phyloP scores from a whole-genome alignment of 352 stramenopile genomes.

The Peronospora tabacina region DNA sequence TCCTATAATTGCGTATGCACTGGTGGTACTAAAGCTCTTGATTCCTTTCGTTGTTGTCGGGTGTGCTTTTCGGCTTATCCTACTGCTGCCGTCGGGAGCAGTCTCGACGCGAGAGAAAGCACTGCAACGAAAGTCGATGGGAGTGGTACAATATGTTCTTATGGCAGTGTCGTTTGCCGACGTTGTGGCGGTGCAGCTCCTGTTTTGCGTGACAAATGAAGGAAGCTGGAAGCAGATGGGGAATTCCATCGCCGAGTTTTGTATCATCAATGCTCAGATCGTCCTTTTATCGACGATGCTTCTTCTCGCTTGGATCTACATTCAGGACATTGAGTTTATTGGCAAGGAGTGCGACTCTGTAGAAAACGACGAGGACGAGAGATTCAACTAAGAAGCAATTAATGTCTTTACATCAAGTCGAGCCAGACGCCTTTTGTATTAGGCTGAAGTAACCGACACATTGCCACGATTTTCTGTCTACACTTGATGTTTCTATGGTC shows the following conservation, averaged over 20 bases:
- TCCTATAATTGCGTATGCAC: conserved; percentile 48
- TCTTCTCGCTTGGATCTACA: conserved; percentile 27
- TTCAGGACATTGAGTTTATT: conserved; percentile 23
- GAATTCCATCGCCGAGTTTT: conserved; percentile 79
- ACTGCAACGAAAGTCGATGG: conserved; percentile 6
- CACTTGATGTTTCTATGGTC: no score
- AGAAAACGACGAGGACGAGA: conserved; percentile 6
- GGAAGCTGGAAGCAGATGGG: conserved; percentile 83
- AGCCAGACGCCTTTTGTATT: no score
- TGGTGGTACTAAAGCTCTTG: conserved; percentile 69
- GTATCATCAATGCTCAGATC: conserved; percentile 68
- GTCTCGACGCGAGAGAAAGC: conserved; percentile 9
- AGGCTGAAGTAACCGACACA: no score
- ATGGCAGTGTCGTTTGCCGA: conserved; percentile 55
- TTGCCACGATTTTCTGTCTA: no score
- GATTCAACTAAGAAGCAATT: conserved; percentile 5
- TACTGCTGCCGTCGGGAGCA: conserved; percentile 24
- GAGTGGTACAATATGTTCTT: conserved; percentile 40
- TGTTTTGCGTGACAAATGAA: conserved; percentile 76
- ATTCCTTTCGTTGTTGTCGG: conserved; percentile 67
- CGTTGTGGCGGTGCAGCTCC: conserved; percentile 58
- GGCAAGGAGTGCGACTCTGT: conserved; percentile 10
- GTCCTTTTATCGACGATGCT: conserved; percentile 63
- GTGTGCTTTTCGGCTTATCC: conserved; percentile 48
- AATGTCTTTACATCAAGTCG: no score